These are phyloP conservation scores for Gypsophila paniculata DNA, from an alignment of 179 eudicot species.

Conservation along the genomic window DNA sequence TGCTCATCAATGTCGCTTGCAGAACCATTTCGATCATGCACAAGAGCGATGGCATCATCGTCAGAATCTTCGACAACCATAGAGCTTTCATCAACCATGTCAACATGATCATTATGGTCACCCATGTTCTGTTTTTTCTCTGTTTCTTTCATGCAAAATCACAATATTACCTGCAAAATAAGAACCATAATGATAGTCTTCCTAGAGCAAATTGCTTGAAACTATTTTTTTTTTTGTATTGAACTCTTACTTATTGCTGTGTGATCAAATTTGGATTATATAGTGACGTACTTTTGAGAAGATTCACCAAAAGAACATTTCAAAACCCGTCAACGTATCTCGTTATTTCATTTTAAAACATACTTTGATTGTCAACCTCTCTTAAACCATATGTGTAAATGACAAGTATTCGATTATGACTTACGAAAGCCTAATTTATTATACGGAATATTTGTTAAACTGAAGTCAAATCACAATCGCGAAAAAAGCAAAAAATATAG, in stretches of 20 bases:
- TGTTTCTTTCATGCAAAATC: neutral
- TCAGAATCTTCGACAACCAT: conserved; percentile 24
- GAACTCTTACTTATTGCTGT: too few relatives aligned
- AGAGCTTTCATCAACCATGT: conserved; percentile 26
- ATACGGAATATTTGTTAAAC: too few relatives aligned
- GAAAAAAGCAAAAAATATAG: too few relatives aligned
- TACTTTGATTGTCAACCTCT: too few relatives aligned
- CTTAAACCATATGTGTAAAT: too few relatives aligned
- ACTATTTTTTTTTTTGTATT: neutral
- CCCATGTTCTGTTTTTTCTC: conserved; percentile 15
- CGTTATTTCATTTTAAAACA: too few relatives aligned
- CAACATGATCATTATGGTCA: conserved; percentile 12
- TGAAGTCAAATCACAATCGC: too few relatives aligned
- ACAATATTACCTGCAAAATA: conserved; percentile 12
- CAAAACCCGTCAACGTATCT: neutral
- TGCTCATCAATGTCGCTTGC: conserved; percentile 19
- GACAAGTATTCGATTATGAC: too few relatives aligned
- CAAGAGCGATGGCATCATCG: neutral
- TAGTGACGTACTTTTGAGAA: neutral
- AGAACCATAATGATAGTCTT: neutral
- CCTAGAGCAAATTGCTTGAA: neutral
- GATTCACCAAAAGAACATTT: conserved; percentile 17
- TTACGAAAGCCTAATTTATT: too few relatives aligned
- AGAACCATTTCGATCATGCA: conserved; percentile 1
- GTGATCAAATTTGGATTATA: neutral